Evolutionary conservation across 305 asterid species (phyloP).

Genomic region (Solanum hybrid): DNA sequence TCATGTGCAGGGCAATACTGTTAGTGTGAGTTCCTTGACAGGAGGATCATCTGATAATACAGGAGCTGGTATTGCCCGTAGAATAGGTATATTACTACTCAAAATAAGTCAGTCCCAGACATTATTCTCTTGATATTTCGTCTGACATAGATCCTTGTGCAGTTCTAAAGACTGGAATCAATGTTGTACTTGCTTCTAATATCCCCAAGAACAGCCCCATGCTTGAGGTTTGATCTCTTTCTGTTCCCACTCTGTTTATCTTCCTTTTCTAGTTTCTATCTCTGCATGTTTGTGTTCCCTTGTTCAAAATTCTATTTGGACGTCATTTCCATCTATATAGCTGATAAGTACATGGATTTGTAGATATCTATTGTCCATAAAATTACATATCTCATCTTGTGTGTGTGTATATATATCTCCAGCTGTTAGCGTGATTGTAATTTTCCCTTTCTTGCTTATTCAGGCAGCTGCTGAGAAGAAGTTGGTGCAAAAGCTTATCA

Average conservation of each 20-base stretch:
- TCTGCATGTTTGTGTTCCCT: neutral
- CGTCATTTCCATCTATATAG: neutral
- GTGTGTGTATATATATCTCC: neutral
- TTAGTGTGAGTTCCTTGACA: slow-evolving; percentile 54
- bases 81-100: slow-evolving; percentile 46
- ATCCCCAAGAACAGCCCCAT: slow-evolving; percentile 68
- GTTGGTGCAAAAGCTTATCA: slow-evolving; percentile 58
- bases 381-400: neutral
- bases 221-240: slow-evolving; percentile 62
- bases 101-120: neutral
- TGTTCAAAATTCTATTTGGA: neutral
- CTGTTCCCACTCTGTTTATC: neutral
- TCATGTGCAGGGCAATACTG: slow-evolving; percentile 47
- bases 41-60: slow-evolving; percentile 83
- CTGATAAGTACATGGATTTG: neutral
- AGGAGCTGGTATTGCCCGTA: slow-evolving; percentile 77
- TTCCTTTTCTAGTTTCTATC: neutral
- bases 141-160: slow-evolving; percentile 25
- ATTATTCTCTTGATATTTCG: neutral
- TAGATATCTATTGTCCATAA: neutral
- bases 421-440: neutral
- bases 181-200: slow-evolving; percentile 64
- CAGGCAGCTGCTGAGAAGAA: slow-evolving; percentile 82
- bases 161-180: slow-evolving; percentile 76
- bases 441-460: slow-evolving; percentile 7